A percentile compares a stretch with the other conserved stretches of the same genome.
Evolutionary conservation across 805 yeast species (phyloP).

Genomic region (Wickerhamiella galacta): DNA sequence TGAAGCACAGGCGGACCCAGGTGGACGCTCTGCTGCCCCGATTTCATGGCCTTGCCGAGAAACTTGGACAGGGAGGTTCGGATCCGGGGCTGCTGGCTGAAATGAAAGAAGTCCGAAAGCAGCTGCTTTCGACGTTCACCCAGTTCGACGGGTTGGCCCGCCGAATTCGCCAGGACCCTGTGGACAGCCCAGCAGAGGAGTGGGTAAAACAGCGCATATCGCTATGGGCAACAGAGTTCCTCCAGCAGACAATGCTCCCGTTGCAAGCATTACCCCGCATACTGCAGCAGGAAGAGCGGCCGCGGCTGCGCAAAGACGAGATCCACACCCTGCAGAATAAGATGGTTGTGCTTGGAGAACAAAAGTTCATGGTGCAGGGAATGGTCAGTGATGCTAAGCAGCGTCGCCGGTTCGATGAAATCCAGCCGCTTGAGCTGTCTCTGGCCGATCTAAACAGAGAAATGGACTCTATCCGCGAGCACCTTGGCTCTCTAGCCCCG

Average conservation of each 20-base stretch:
- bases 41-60: conserved; percentile 26
- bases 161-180: conserved; percentile 23
- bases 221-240: conserved; percentile 36
- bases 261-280: conserved; percentile 42
- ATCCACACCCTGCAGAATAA: conserved; percentile 26
- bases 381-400: conserved; percentile 46
- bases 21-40: conserved; percentile 28
- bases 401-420: conserved; percentile 62
- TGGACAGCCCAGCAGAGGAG: conserved; percentile 28
- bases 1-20: conserved; percentile 24
- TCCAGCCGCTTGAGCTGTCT: conserved; percentile 41
- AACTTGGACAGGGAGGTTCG: conserved; percentile 21
- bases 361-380: conserved; percentile 49
- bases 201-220: conserved; percentile 38
- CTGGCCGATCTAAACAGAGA: conserved; percentile 38
- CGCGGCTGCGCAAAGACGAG: conserved; percentile 15
- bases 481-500: conserved; percentile 40
- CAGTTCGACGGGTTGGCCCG: conserved; percentile 36
- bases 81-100: conserved; percentile 5
- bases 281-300: conserved; percentile 19
- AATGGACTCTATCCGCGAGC: conserved; percentile 25
- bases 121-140: conserved; percentile 33
- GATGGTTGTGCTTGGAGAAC: conserved; percentile 77
- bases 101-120: conserved; percentile 22
- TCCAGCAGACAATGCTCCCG: conserved; percentile 51